Conservation (phyloP, 2,329 filamentous ascomycete species). For the Botrytis paeoniae region DNA sequence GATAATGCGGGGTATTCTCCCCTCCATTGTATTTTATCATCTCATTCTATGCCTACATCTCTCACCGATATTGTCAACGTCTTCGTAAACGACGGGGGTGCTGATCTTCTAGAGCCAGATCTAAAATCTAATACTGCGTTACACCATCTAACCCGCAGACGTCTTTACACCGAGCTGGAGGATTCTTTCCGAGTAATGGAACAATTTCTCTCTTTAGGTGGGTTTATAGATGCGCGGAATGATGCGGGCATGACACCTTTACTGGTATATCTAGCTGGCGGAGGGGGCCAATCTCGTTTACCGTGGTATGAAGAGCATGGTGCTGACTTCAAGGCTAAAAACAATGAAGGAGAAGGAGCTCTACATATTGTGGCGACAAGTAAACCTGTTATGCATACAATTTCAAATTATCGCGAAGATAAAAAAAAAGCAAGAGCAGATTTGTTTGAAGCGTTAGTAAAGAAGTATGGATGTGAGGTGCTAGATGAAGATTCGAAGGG, state of each 20-base stretch:
- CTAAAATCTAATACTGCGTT: constrained; percentile 22
- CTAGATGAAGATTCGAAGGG: constrained; percentile 2
- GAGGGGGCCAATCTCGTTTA: neutral
- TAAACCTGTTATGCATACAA: too few relatives aligned
- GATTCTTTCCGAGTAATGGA: neutral
- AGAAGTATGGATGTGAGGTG: neutral
- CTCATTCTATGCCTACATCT: too few relatives aligned
- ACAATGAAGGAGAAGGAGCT: neutral
- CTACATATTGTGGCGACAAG: neutral
- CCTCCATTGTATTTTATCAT: neutral
- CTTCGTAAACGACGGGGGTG: neutral
- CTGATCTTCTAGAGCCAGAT: constrained; percentile 21
- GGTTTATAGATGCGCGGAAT: constrained; percentile 18
- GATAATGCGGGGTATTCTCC: constrained; percentile 22
- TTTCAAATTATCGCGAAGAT: too few relatives aligned
- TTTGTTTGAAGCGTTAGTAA: neutral
- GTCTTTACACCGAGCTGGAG: too few relatives aligned
- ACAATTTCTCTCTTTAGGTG: constrained; percentile 12
- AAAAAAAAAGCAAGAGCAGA: too few relatives aligned
- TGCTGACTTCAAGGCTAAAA: neutral
- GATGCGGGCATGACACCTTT: constrained; percentile 10
- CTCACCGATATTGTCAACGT: neutral
- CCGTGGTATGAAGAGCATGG: neutral
- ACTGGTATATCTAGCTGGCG: neutral
- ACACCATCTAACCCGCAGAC: constrained; percentile 18